phyloP scores from a whole-genome alignment of 148 eudicot species.

The Chenopodium album region DNA sequence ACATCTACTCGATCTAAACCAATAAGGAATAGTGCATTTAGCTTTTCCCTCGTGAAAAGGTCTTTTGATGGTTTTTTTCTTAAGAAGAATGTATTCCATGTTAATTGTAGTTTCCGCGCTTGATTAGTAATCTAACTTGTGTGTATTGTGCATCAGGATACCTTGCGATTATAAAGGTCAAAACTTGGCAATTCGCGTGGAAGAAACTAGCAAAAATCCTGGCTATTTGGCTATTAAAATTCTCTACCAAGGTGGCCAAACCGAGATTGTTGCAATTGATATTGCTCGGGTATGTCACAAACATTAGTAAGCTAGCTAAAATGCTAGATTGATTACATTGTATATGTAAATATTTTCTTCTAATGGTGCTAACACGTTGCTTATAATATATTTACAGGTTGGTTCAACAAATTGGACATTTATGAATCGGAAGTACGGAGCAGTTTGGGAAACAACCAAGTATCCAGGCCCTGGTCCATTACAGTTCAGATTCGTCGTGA shows the following conservation, averaged over 20 bases:
- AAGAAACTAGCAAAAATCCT: slow-evolving; percentile 63
- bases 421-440: slow-evolving; percentile 63
- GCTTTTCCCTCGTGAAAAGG: too few relatives aligned
- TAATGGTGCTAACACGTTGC: not conserved
- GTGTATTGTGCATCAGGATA: slow-evolving; percentile 37
- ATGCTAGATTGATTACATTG: too few relatives aligned
- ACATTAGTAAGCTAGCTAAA: not conserved
- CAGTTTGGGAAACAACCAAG: slow-evolving; percentile 68
- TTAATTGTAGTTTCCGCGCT: too few relatives aligned
- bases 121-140: not conserved
- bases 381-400: slow-evolving; percentile 33
- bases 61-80: too few relatives aligned
- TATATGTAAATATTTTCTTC: not conserved
- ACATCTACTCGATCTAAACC: not conserved
- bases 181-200: slow-evolving; percentile 67
- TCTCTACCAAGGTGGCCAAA: slow-evolving; percentile 88
- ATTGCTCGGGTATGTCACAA: slow-evolving; percentile 54
- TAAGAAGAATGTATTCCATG: too few relatives aligned
- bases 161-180: slow-evolving; percentile 63
- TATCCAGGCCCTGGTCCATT: slow-evolving; percentile 52
- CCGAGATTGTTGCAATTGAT: slow-evolving; percentile 68
- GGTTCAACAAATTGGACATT: slow-evolving; percentile 59
- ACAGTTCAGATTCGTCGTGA: slow-evolving; percentile 60
- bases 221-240: slow-evolving; percentile 59
- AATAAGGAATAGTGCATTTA: too few relatives aligned